phyloP scores from a whole-genome alignment of 768 basidiomycete species.

The Cystobasidium onofrii region DNA sequence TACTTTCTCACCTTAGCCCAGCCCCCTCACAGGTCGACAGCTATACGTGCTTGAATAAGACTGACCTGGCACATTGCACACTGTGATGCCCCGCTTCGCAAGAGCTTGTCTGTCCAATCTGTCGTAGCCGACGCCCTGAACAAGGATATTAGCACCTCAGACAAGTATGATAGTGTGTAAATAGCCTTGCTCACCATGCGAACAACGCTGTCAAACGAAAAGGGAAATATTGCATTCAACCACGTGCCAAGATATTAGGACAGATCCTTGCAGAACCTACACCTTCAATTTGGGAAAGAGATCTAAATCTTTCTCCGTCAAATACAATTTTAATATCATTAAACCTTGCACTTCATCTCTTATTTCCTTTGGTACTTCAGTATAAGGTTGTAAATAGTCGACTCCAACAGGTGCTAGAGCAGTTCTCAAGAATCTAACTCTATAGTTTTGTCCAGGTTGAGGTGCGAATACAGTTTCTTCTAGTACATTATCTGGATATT shows the following conservation, averaged over 20 bases:
- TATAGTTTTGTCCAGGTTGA: conserved; percentile 4
- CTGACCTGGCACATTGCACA: conserved; percentile 39
- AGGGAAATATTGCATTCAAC: neutral
- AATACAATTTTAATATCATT: conserved; percentile 32
- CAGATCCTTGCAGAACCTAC: neutral
- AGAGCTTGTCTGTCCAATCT: conserved; percentile 36
- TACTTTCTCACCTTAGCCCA: neutral
- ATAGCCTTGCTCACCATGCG: neutral
- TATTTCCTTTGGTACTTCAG: conserved; percentile 22
- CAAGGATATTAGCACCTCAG: conserved; percentile 14
- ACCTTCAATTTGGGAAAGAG: conserved; percentile 38
- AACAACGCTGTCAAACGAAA: neutral
- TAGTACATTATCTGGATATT: conserved; percentile 12
- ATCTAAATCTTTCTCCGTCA: conserved; percentile 28
- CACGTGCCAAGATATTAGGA: neutral
- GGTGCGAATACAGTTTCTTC: conserved; percentile 14
- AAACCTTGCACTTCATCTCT: conserved; percentile 34
- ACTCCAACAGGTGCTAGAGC: conserved; percentile 6
- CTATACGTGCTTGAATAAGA: neutral
- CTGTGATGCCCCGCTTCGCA: conserved; percentile 32
- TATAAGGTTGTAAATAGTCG: conserved; percentile 5
- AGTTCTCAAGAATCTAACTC: conserved; percentile 18
- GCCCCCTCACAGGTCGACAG: too few species aligned
- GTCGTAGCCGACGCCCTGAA: conserved; percentile 39
- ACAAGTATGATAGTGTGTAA: neutral